Evolutionary conservation across 768 basidiomycete genomes (phyloP), one percentile per base, ranked within the genome.

Genomic region (Ramaria sp.): DNA sequence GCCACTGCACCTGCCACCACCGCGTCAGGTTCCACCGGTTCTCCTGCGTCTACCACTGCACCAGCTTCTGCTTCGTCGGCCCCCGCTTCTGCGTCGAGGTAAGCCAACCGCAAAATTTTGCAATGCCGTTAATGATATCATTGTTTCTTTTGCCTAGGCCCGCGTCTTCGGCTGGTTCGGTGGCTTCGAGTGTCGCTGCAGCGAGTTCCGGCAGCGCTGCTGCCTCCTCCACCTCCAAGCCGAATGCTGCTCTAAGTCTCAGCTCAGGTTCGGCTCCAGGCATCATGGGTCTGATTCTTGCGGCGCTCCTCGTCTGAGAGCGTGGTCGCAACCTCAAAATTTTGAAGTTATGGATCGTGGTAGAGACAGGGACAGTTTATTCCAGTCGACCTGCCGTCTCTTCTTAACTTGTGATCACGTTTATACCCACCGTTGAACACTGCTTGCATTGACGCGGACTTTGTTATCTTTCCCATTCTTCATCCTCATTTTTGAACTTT

Each of bases 1-100:
- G 52, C 37, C 1, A 52, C 67, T 32, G 52, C 37, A 24, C 28
- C 52, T 7, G 41, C 54, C 16, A 25, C 54, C 25, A 25, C 56
- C 10, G n/a, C n/a, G n/a, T 32, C 45, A 0, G 32, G 37, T 34
- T 50, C 59, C 7, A 38, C 59, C 41, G 60, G 64, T 36, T 54
- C 4, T 15, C 47, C 56, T 16, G 27, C 62, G 30, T 55, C 59
- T 37, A 36, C 43, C 34, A 30, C 30, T 20, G 1, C 41, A 0
- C 15, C 52, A 15, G 0, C 50, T 10, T 51, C 39, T 0, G 16
- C 47, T 27, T 22, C 42, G 24, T 49, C 49, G 34, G 41, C 52
- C 38, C 8, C 56, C 30, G 20, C 20, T 32, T 5, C 38, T n/a
- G 47, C 48, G 27, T 34, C 32, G 13, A 34, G 13, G 32, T 54